Evolutionary conservation across 2,329 filamentous ascomycete genomes (phyloP).

Genomic region (Cryphonectria parasitica): DNA sequence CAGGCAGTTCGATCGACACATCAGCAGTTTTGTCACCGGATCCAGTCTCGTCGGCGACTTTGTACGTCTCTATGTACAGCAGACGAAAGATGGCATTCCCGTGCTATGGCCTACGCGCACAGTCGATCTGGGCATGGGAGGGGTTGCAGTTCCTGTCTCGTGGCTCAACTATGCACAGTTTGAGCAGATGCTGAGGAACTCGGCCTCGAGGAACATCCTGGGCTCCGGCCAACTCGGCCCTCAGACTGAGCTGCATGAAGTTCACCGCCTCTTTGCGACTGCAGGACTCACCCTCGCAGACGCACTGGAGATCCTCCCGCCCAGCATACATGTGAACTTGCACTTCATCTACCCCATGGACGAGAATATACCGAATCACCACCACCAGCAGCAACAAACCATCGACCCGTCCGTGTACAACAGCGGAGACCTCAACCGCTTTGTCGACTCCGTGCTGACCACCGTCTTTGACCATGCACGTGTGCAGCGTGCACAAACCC

Average conservation of each 20-base stretch:
- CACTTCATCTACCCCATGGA: conserved; percentile 84
- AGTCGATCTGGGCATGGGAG: conserved; percentile 65
- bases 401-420: conserved; percentile 62
- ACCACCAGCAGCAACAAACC: conserved; percentile 12
- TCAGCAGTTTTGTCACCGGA: conserved; percentile 86
- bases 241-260: conserved; percentile 42
- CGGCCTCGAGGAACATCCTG: conserved; percentile 49
- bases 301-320: conserved; percentile 74
- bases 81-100: conserved; percentile 84
- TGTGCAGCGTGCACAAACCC: conserved; percentile 62
- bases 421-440: conserved; percentile 80
- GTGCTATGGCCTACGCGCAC: conserved; percentile 89
- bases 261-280: conserved; percentile 72
- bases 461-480: conserved; percentile 93
- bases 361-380: conserved; percentile 67
- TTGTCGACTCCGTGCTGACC: conserved; percentile 80
- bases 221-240: conserved; percentile 54
- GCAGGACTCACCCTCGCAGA: conserved; percentile 82
- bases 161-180: conserved; percentile 79
- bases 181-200: conserved; percentile 52
- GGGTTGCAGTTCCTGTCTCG: conserved; percentile 80
- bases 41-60: conserved; percentile 97
- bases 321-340: conserved; percentile 85
- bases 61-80: conserved; percentile 86
- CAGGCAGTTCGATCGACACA: conserved; percentile 84